A percentile compares a stretch with the other conserved stretches of the same genome.
Conservation (phyloP, 192 early-diverging fungal genomes). For the Chytriomyces sp. region DNA sequence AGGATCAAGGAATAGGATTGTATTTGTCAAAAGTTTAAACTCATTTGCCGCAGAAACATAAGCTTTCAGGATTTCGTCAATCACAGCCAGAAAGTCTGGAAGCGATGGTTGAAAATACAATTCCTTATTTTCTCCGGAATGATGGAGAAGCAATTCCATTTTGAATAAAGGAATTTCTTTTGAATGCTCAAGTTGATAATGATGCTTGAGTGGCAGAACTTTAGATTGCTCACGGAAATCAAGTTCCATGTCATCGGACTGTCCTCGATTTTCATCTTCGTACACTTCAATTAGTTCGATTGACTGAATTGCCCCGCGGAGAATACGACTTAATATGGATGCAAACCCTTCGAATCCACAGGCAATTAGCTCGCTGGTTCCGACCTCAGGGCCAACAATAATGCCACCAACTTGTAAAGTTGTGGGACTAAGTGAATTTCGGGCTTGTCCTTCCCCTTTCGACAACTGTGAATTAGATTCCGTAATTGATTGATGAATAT, state of each 20-base stretch:
- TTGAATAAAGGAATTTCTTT: slow-evolving; percentile 52
- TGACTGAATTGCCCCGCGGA: slow-evolving; percentile 1
- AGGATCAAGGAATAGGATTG: slow-evolving; percentile 55
- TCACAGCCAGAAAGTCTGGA: slow-evolving; percentile 45
- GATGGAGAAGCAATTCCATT: slow-evolving; percentile 49
- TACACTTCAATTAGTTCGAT: slow-evolving; percentile 29
- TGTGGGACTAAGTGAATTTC: background rate
- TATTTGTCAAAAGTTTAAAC: slow-evolving; percentile 48
- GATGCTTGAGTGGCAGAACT: background rate
- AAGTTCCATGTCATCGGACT: slow-evolving; percentile 2
- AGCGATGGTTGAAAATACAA: slow-evolving; percentile 55
- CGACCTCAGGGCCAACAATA: slow-evolving; percentile 53
- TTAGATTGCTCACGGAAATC: slow-evolving; percentile 3
- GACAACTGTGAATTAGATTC: background rate
- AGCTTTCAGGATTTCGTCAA: slow-evolving; percentile 54
- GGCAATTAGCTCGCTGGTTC: slow-evolving; percentile 43
- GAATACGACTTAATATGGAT: slow-evolving; percentile 36
- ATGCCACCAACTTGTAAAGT: slow-evolving; percentile 55
- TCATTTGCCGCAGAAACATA: slow-evolving; percentile 50
- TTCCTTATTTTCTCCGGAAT: slow-evolving; percentile 10
- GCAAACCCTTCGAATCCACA: slow-evolving; percentile 58
- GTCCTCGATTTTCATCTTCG: slow-evolving; percentile 8
- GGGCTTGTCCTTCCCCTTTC: background rate
- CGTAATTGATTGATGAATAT: background rate
- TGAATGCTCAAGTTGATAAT: background rate